Base-by-base conservation (phyloP, 2,329 filamentous ascomycete genomes). In the Monilinia laxa region DNA sequence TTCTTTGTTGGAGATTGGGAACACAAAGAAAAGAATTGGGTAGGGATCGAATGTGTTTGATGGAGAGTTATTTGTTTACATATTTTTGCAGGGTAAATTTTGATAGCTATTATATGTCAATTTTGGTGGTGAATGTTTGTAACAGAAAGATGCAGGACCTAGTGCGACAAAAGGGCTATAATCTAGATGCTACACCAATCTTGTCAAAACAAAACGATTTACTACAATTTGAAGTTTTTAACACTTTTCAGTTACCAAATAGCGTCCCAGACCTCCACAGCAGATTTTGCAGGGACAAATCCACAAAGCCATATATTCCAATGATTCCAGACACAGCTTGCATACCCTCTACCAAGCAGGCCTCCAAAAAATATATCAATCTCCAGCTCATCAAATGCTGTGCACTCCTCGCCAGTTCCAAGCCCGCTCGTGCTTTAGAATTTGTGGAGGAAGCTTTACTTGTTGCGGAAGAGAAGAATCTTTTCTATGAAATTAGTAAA, bases 401-500 rank as follows among this genome's bases (percentile, higher is more conserved):
- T 45, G 64, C 70, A 5, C 45, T 67, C 2, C 70, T 71, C n/a
- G 64, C 64, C 9, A 38, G 7, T 3, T 60, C 57, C 6, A 18
- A 60, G n/a, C 62, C 55, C 1, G 47, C 23, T 2, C 20, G 25
- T 23, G 69, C 55, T 11, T 16, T 71, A 14, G 40, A 52, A 31
- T 31, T 38, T 1, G 69, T 68, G 3, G 65, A 71, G 6, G 28
- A 35, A 20, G 70, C 70, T 35, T 49, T 67, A 4, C 10, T 52
- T 2, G 38, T 68, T 4, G 65, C 70, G n/a, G 55, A 62, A 2
- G 42, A 62, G 4, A 16, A 66, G 18, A 49, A 35, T 18, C 35
- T 67, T 38, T 66, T 45, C 25, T 42, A 68, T 53, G 51, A 69
- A n/a, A 57, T 65, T 31, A 57, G 62, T 28, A 72, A 71, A 49